phyloP scores from a whole-genome alignment of 192 early-diverging fungal species.

The Coemansia sp. region DNA sequence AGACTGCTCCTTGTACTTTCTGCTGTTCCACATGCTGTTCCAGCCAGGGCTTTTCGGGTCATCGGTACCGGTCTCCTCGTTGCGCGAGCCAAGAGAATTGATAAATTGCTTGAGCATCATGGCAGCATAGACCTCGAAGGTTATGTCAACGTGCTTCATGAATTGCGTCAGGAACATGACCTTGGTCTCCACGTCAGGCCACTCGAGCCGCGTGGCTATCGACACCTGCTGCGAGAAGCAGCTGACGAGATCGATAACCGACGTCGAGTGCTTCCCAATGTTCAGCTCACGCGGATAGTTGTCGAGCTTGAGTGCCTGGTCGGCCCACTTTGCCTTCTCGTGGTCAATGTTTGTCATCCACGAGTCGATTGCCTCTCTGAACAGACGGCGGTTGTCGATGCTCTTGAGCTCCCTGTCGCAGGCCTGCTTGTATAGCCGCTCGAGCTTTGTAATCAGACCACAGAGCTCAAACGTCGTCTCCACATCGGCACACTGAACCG shows the following conservation, averaged over 20 bases:
- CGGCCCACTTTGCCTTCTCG: constrained; percentile 36
- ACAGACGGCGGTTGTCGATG: constrained; percentile 39
- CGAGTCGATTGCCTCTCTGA: constrained; percentile 27
- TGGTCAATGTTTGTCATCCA: constrained; percentile 47
- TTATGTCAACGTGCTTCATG: constrained; percentile 39
- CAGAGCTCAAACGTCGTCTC: constrained; percentile 47
- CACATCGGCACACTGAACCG: constrained; percentile 21
- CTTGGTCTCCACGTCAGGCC: constrained; percentile 52
- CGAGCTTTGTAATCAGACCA: constrained; percentile 31
- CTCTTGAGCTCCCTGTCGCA: constrained; percentile 16
- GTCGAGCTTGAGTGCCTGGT: constrained; percentile 51
- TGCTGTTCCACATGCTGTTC: constrained; percentile 50
- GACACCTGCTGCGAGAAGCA: constrained; percentile 53
- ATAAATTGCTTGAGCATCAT: constrained; percentile 50
- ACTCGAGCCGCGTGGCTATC: constrained; percentile 33
- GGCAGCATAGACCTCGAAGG: constrained; percentile 48
- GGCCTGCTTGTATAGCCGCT: constrained; percentile 28
- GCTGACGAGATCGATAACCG: constrained; percentile 50
- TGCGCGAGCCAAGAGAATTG: constrained; percentile 21
- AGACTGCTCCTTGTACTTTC: constrained; percentile 52
- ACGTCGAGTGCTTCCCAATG: constrained; percentile 54
- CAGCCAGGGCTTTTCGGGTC: constrained; percentile 24
- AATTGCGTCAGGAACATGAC: constrained; percentile 49
- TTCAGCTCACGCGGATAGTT: constrained; percentile 31
- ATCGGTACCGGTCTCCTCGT: constrained; percentile 8